Evolutionary conservation across 148 eudicot species (phyloP).

Genomic region (Amaranthus hypochondriacus): DNA sequence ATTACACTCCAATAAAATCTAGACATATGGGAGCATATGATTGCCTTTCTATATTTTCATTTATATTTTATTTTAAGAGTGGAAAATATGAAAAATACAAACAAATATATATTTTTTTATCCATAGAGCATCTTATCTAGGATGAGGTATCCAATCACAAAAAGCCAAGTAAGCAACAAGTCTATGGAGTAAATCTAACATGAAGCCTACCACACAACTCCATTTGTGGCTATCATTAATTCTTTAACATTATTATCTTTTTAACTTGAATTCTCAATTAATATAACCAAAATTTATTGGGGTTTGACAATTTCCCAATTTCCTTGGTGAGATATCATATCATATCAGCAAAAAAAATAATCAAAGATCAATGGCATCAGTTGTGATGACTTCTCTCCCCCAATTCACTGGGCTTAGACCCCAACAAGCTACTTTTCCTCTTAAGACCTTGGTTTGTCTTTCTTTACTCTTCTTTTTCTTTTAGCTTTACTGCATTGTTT

Average conservation of each 20-base stretch:
- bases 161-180: slow-evolving; percentile 34
- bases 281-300: not conserved
- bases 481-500: not conserved
- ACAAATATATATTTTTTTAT: slow-evolving; percentile 21
- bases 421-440: slow-evolving; percentile 37
- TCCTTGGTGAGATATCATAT: not conserved
- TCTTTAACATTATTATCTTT: not conserved
- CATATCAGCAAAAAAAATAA: not conserved
- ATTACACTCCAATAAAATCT: too few species aligned
- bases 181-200: slow-evolving; percentile 14
- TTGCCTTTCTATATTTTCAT: too few species aligned
- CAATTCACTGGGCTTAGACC: slow-evolving; percentile 65
- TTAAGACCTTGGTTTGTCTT: slow-evolving; percentile 53
- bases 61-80: too few species aligned
- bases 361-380: slow-evolving; percentile 25
- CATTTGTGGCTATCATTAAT: slow-evolving; percentile 22
- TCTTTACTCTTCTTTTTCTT: not conserved
- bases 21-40: too few species aligned
- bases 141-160: slow-evolving; percentile 25
- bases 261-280: not conserved
- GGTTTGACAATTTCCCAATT: not conserved
- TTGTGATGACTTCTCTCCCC: slow-evolving; percentile 41
- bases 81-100: too few species aligned
- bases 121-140: slow-evolving; percentile 35
- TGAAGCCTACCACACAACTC: slow-evolving; percentile 20